These are phyloP conservation scores for Shiraia bambusicola DNA, from an alignment of 2,329 filamentous ascomycete species.

Conservation along the genomic window DNA sequence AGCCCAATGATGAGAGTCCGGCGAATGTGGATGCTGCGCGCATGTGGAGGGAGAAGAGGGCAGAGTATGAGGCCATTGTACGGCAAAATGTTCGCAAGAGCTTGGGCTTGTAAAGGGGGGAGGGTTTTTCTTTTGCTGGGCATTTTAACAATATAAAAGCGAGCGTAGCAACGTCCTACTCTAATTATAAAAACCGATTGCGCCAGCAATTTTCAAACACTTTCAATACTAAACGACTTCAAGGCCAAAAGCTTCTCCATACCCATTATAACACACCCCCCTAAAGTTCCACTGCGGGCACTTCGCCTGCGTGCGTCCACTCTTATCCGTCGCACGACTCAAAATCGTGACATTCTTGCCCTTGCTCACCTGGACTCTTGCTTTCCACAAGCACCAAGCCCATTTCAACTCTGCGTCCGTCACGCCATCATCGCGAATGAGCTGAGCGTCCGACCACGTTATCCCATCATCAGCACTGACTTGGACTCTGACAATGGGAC, in stretches of 20 bases:
- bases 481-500: conserved; percentile 57
- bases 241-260: conserved; percentile 55
- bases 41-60: conserved; percentile 77
- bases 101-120: conserved; percentile 32
- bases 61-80: conserved; percentile 77
- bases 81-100: conserved; percentile 55
- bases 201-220: not conserved
- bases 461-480: conserved; percentile 53
- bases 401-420: conserved; percentile 48
- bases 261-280: conserved; percentile 63
- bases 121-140: conserved; percentile 14
- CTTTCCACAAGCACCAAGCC: conserved; percentile 60
- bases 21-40: conserved; percentile 93
- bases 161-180: not conserved
- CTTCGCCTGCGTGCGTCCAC: conserved; percentile 54
- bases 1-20: conserved; percentile 92
- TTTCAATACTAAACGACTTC: conserved; percentile 40
- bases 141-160: conserved; percentile 5
- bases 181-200: not conserved
- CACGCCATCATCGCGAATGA: conserved; percentile 28
- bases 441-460: conserved; percentile 53
- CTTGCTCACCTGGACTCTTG: conserved; percentile 45
- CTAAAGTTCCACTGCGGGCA: conserved; percentile 59
- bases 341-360: conserved; percentile 50
- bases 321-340: conserved; percentile 57